Percentiles rank a stretch among this genome's conserved stretches.
phyloP scores from a whole-genome alignment of 805 yeast genomes.

The Schwanniomyces pseudopolymorphus region DNA sequence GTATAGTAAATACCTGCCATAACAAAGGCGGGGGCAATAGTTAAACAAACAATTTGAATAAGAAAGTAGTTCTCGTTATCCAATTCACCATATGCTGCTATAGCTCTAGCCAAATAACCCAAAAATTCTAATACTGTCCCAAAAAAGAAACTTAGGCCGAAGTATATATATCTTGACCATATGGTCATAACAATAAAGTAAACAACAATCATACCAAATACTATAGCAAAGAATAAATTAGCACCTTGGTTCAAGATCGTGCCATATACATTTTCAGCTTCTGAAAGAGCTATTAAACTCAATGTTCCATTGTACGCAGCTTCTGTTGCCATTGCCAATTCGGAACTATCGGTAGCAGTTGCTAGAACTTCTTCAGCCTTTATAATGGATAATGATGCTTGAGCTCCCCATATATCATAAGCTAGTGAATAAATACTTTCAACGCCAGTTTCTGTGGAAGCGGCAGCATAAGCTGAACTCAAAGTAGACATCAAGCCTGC shows the following conservation, averaged over 20 bases:
- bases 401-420: constrained; percentile 24
- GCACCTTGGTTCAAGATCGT: constrained; percentile 49
- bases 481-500: constrained; percentile 15
- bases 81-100: constrained; percentile 38
- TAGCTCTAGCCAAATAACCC: constrained; percentile 65
- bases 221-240: constrained; percentile 54
- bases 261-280: constrained; percentile 31
- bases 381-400: constrained; percentile 31
- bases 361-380: constrained; percentile 26
- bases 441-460: constrained; percentile 20
- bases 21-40: constrained; percentile 78
- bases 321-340: constrained; percentile 16
- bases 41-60: constrained; percentile 65
- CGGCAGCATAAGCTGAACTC: constrained; percentile 1
- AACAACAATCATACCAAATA: constrained; percentile 47
- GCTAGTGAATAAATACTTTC: constrained; percentile 17
- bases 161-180: constrained; percentile 61
- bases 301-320: constrained; percentile 19
- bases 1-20: constrained; percentile 82
- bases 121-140: constrained; percentile 61
- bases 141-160: constrained; percentile 53
- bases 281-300: constrained; percentile 14
- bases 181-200: constrained; percentile 29
- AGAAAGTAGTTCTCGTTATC: constrained; percentile 43
- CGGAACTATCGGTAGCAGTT: constrained; percentile 30